phyloP scores from a whole-genome alignment of 2,329 filamentous ascomycete species.

The Penicillium oxalicum region DNA sequence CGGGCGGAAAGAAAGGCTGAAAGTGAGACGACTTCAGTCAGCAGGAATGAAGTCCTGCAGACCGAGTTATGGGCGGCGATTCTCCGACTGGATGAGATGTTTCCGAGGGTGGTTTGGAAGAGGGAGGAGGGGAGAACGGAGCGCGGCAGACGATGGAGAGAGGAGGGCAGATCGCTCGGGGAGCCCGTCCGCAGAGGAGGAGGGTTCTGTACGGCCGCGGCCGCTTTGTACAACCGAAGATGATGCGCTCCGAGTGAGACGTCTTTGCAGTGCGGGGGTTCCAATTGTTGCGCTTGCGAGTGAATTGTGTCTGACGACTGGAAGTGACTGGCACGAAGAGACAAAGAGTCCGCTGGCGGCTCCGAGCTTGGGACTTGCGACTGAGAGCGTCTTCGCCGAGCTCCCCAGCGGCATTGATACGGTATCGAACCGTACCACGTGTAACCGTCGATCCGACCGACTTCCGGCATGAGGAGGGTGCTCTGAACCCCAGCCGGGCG shows the following conservation, averaged over 20 bases:
- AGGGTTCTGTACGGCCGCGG: background rate
- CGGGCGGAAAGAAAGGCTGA: slow-evolving; percentile 14
- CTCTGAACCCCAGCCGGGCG: background rate
- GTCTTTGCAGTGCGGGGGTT: no score
- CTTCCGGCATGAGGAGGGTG: background rate
- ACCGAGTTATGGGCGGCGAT: slow-evolving; percentile 10
- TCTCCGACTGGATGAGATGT: slow-evolving; percentile 15
- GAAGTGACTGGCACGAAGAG: slow-evolving; percentile 5
- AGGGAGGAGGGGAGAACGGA: slow-evolving; percentile 12
- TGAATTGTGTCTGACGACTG: slow-evolving; percentile 4
- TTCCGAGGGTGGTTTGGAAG: slow-evolving; percentile 8
- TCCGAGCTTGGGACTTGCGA: slow-evolving; percentile 15
- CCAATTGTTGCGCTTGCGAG: background rate
- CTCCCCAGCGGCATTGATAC: background rate
- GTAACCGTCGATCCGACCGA: background rate
- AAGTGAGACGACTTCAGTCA: slow-evolving; percentile 15
- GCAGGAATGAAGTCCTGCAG: slow-evolving; percentile 17
- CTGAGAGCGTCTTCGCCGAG: slow-evolving; percentile 16
- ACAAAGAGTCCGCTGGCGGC: slow-evolving; percentile 1
- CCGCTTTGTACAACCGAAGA: no score
- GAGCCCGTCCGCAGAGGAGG: slow-evolving; percentile 14
- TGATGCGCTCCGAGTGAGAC: no score
- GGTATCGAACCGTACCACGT: slow-evolving; percentile 6
- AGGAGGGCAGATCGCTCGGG: slow-evolving; percentile 17
- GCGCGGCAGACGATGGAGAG: slow-evolving; percentile 14